Conservation (phyloP, 1,139 yeast species). For the Geotrichum aggregatum region DNA sequence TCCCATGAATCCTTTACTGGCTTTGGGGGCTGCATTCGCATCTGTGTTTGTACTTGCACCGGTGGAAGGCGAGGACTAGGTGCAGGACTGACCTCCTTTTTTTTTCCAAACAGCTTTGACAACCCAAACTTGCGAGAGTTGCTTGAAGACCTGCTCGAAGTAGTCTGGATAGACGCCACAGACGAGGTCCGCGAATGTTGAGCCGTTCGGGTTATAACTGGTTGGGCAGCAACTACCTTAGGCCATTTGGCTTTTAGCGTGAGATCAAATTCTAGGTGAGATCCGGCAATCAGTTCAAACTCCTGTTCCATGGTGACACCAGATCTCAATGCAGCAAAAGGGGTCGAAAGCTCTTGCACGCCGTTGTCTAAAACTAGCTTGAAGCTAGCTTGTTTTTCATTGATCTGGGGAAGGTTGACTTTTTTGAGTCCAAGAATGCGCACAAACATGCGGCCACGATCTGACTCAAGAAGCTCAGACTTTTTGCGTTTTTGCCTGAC, state of each 20-base stretch:
- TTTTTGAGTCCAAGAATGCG: constrained; percentile 58
- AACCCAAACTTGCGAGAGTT: constrained; percentile 6
- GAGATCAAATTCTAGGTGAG: constrained; percentile 61
- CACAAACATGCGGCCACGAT: constrained; percentile 71
- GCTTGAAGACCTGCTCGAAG: constrained; percentile 9
- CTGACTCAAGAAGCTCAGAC: constrained; percentile 33
- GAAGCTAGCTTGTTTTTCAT: constrained; percentile 57
- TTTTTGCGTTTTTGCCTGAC: constrained; percentile 13
- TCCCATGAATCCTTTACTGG: constrained; percentile 14
- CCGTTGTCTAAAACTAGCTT: constrained; percentile 82
- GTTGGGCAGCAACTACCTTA: constrained; percentile 28
- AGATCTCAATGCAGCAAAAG: constrained; percentile 49
- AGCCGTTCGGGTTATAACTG: background rate
- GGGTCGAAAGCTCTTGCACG: constrained; percentile 76
- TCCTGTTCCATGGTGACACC: constrained; percentile 64
- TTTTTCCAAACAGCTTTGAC: constrained; percentile 19
- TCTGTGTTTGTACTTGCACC: background rate
- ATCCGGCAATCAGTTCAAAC: constrained; percentile 73
- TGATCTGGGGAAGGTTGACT: constrained; percentile 52
- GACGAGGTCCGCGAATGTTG: constrained; percentile 1
- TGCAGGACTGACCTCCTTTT: constrained; percentile 27
- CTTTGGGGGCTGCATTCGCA: background rate
- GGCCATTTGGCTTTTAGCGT: constrained; percentile 63
- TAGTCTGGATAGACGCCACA: constrained; percentile 3
- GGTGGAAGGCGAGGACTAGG: background rate